Percentiles rank a stretch among this genome's conserved stretches.
phyloP scores from a whole-genome alignment of 2,329 filamentous ascomycete genomes.

The Fusarium liriodendri region DNA sequence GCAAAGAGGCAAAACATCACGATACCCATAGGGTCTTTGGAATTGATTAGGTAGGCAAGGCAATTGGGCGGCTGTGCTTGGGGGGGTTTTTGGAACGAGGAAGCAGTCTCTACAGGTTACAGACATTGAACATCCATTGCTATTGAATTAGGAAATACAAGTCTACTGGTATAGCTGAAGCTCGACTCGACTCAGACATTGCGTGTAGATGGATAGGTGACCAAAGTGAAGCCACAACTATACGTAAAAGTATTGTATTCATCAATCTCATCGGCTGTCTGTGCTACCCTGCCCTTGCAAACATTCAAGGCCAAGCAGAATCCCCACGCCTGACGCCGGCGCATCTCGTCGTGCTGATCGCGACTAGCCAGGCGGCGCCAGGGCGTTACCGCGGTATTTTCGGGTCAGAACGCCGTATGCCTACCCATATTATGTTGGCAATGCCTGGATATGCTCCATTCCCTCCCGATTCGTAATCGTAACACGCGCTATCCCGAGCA shows the following conservation, averaged over 20 bases:
- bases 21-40: slow-evolving; percentile 44
- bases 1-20: slow-evolving; percentile 32
- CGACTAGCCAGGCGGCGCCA: slow-evolving; percentile 29
- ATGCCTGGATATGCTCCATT: slow-evolving; percentile 38
- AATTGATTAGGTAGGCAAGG: slow-evolving; percentile 21
- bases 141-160: neutral
- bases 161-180: neutral
- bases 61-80: slow-evolving; percentile 10
- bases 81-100: slow-evolving; percentile 27
- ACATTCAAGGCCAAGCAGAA: slow-evolving; percentile 31
- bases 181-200: neutral
- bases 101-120: neutral
- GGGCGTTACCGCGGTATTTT: slow-evolving; percentile 31
- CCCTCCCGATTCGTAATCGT: slow-evolving; percentile 43
- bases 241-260: slow-evolving; percentile 22
- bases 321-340: slow-evolving; percentile 26
- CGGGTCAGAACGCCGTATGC: slow-evolving; percentile 33
- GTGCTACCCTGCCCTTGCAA: slow-evolving; percentile 31
- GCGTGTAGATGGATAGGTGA: neutral
- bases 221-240: neutral
- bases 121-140: neutral
- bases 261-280: slow-evolving; percentile 43
- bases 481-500: slow-evolving; percentile 42
- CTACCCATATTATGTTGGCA: slow-evolving; percentile 39
- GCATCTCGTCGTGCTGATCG: slow-evolving; percentile 29